phyloP scores from a whole-genome alignment of 495 filamentous ascomycete genomes.

The Cryomyces antarcticus region DNA sequence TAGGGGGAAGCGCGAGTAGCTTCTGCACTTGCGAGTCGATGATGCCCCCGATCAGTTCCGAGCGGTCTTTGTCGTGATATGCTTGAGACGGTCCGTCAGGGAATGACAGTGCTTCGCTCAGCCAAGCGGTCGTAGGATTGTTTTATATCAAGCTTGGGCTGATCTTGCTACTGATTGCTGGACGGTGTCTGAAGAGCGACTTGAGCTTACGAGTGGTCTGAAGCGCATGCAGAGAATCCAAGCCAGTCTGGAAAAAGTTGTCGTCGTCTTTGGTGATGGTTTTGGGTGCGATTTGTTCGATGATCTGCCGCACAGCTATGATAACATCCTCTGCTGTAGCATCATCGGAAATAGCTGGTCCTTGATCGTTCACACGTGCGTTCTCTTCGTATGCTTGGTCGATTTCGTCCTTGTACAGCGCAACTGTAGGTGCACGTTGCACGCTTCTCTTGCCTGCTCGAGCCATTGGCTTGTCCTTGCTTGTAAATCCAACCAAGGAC shows the following conservation, averaged over 20 bases:
- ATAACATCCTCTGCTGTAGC: background rate
- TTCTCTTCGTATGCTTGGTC: conserved; percentile 14
- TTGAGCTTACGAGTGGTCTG: background rate
- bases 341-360: no score
- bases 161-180: background rate
- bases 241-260: background rate
- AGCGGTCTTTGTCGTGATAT: no score
- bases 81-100: no score
- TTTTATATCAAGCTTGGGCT: background rate
- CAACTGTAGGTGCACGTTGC: conserved; percentile 15
- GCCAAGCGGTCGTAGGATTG: background rate
- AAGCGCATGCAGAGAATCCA: background rate
- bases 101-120: no score
- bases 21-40: no score
- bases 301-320: background rate
- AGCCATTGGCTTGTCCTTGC: conserved; percentile 15
- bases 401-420: conserved; percentile 19
- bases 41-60: no score
- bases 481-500: no score
- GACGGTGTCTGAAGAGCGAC: background rate
- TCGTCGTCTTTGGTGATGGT: background rate
- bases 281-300: background rate
- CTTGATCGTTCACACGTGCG: background rate
- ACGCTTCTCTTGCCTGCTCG: conserved; percentile 27
- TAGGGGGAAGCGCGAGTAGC: no score